Base-by-base conservation (phyloP, 2,329 filamentous ascomycete species). In the Beauveria rudraprayagi region DNA sequence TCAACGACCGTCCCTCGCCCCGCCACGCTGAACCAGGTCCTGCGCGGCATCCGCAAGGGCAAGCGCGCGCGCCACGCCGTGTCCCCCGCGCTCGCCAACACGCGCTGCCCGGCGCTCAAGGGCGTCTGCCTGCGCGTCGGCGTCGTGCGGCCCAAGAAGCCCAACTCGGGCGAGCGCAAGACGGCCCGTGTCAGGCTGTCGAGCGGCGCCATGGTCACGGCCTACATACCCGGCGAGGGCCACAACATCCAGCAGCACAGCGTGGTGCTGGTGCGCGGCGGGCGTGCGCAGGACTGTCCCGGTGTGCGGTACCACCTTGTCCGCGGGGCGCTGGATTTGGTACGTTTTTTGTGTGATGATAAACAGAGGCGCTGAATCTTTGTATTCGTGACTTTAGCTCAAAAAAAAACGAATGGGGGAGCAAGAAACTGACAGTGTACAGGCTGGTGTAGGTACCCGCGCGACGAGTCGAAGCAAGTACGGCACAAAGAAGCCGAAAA, bases 181-280 rank as follows among this genome's bases (percentile, higher is more conserved):
- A 94, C 91, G 62, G 93, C 93, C 3, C 91, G 93, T 80, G 88
- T 99, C 22, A 83, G 92, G 67, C 79, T 99, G 72, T 94, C 90
- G 63, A 92, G 85, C 65, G 94, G 94, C 60, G 91, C 87, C 71
- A 83, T 95, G 62, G 82, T 99, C 65, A 96, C 91, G 62, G 91
- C 90, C 28, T 97, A 97, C 78, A 97, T 99, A 70, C 92, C 92
- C 40, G 94, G 94, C 57, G 93, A 97, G 83, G 93, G 94, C 54
- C 94, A 99, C 78, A 99, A 97, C 76, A 92, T 97, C 66, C 93
- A 97, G 81, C 94, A 97, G 82, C 95, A 99, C 80, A 95, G 90
- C 69, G 94, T 99, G 52, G 94, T 99, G 61, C 80, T 97, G 66
- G 92, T 99, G n/a, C 83, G 94, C 66, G 94, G 94, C 62, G 94